These are phyloP conservation scores for Aspergillus melleus DNA, from an alignment of 2,329 filamentous ascomycete genomes.

Conservation along the genomic window DNA sequence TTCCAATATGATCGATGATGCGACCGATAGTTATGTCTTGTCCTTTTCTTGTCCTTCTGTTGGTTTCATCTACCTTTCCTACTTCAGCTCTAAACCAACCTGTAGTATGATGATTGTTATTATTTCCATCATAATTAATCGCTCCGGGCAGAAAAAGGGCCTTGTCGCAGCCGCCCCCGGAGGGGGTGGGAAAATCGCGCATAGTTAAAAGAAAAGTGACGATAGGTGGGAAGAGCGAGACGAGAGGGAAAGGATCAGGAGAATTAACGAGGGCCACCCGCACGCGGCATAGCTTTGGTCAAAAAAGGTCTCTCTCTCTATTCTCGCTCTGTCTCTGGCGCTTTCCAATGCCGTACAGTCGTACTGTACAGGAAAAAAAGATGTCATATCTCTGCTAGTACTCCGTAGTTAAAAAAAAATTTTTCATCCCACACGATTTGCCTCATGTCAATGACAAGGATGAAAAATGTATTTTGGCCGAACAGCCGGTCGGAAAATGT, in stretches of 20 bases:
- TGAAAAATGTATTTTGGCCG: background rate
- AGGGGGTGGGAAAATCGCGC: conserved; percentile 24
- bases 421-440: background rate
- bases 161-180: conserved; percentile 12
- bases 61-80: background rate
- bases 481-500: background rate
- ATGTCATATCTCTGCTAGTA: background rate
- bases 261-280: conserved; percentile 24
- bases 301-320: conserved; percentile 7
- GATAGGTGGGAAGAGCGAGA: background rate
- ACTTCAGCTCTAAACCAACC: background rate
- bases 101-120: conserved; percentile 10
- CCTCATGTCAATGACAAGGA: background rate
- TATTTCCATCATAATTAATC: conserved; percentile 11
- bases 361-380: conserved; percentile 12
- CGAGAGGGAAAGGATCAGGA: conserved; percentile 12
- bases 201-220: conserved; percentile 21
- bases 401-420: no score
- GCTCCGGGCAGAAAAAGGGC: conserved; percentile 1
- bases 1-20: background rate
- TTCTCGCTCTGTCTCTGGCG: background rate
- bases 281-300: conserved; percentile 19
- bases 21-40: conserved; percentile 7
- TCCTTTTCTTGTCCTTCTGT: conserved; percentile 9
- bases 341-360: conserved; percentile 1